phyloP scores from a whole-genome alignment of 78 protist genomes.

The Emiliania huxleyi region DNA sequence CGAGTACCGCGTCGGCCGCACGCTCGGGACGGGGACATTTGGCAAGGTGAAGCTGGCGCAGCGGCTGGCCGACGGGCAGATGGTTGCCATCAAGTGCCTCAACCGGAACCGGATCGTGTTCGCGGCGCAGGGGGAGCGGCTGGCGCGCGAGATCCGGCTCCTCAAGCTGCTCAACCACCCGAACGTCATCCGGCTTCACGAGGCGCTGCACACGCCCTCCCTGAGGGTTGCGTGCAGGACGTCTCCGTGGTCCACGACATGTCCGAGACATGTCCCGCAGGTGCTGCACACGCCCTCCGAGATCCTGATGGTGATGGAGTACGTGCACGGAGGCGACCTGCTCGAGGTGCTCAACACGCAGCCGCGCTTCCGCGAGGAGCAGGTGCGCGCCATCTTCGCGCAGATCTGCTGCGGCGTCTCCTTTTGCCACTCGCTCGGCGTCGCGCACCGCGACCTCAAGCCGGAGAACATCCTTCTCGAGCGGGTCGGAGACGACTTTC shows the following conservation, averaged over 20 bases:
- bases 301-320: conserved; percentile 27
- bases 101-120: neutral
- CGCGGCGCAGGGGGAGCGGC: neutral
- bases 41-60: conserved; percentile 32
- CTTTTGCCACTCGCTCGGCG: conserved; percentile 35
- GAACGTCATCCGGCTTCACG: conserved; percentile 17
- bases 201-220: neutral
- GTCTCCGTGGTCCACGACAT: too few relatives aligned
- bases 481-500: neutral
- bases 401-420: conserved; percentile 39
- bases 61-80: neutral
- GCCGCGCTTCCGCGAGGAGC: neutral
- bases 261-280: too few relatives aligned
- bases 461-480: conserved; percentile 44
- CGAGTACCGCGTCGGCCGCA: neutral
- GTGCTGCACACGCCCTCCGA: neutral
- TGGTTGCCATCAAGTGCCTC: neutral
- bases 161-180: conserved; percentile 35
- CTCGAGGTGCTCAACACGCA: conserved; percentile 17
- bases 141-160: conserved; percentile 18
- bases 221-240: too few relatives aligned
- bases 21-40: neutral
- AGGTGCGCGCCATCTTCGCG: conserved; percentile 2
- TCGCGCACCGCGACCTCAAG: conserved; percentile 55
- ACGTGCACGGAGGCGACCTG: conserved; percentile 36